Base-by-base conservation (phyloP, 2,329 filamentous ascomycete genomes). In the Trichocomaceae sp. region DNA sequence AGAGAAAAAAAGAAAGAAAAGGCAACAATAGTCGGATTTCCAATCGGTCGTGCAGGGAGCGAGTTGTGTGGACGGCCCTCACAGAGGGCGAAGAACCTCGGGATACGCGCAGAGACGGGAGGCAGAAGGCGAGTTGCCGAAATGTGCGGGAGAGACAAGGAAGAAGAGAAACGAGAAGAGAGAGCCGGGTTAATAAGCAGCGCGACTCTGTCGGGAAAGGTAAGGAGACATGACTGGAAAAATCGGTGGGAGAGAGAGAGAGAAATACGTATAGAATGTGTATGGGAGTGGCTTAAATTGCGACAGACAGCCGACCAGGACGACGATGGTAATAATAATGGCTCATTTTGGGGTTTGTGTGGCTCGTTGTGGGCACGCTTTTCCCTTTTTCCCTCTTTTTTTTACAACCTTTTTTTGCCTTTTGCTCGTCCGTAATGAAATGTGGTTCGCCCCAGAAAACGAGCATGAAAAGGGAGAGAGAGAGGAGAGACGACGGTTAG, bases 41-140 rank as follows among this genome's bases (percentile, higher is more conserved):
- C 17, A 42, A 22, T 42, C 17, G 39, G 35, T 2, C 35, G 15
- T 39, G 35, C 35, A 39, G 17, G 19, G 17, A 42, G 39, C 12
- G 39, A 42, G 10, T 42, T 42, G n/a, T 42, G 39, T 42, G 45
- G 45, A 17, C 17, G 29, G 13, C 29, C 45, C 23, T 26, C 22
- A 4, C 45, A 7, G 45, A 49, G 50, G 35, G 33, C n/a, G 48
- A 55, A 47, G 57, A 45, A 37, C 50, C 44, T 47, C 47, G 56
- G 53, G 42, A 39, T 44, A 45, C 23, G 19, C 42, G 42, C 42
- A 31, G 26, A 47, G 12, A 26, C 26, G 22, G 44, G 29, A n/a
- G 23, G 50, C 33, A 37, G 45, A 37, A 42, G 48, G 47, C 41
- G 35, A 44, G 42, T n/a, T 44, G 45, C 26, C 26, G 26, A 19